Percentiles rank a stretch among this genome's conserved stretches.
Evolutionary conservation across 140 eudicot genomes (phyloP).

Genomic region (Erigeron philadelphicus): DNA sequence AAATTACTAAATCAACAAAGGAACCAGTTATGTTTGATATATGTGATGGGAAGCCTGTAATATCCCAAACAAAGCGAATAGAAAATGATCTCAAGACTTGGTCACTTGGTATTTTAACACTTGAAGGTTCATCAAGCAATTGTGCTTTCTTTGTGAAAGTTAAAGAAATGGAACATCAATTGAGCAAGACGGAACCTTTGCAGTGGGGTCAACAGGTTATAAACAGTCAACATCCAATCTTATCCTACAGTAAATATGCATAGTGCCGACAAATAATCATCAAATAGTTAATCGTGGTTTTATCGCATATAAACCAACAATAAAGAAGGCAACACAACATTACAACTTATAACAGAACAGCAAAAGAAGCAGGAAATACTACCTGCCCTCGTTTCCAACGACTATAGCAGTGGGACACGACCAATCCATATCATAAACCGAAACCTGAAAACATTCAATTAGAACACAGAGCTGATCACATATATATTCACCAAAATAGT

Average conservation of each 20-base stretch:
- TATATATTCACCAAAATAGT: not conserved
- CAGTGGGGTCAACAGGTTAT: not conserved
- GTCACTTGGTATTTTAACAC: constrained; percentile 9
- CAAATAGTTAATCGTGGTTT: not conserved
- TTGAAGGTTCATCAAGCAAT: not conserved
- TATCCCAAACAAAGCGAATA: not conserved
- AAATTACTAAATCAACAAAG: not conserved
- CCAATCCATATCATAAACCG: constrained; percentile 90
- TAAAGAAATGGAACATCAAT: not conserved
- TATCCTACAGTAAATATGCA: not conserved
- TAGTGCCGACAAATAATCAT: not conserved
- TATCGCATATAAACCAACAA: not conserved
- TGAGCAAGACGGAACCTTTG: not conserved
- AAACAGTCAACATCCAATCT: not conserved
- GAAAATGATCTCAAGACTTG: not conserved
- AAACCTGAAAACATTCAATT: constrained; percentile 48
- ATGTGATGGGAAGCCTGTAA: not conserved
- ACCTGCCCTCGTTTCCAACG: constrained; percentile 87
- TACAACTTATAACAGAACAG: not conserved
- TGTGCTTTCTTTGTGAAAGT: not conserved
- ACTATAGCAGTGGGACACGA: constrained; percentile 89
- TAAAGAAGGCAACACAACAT: not conserved
- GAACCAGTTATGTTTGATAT: not conserved
- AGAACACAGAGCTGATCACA: not conserved
- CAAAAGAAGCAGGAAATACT: not conserved